Evolutionary conservation across 177 flowering plant species (phyloP).

Genomic region (Vitis hybrid): DNA sequence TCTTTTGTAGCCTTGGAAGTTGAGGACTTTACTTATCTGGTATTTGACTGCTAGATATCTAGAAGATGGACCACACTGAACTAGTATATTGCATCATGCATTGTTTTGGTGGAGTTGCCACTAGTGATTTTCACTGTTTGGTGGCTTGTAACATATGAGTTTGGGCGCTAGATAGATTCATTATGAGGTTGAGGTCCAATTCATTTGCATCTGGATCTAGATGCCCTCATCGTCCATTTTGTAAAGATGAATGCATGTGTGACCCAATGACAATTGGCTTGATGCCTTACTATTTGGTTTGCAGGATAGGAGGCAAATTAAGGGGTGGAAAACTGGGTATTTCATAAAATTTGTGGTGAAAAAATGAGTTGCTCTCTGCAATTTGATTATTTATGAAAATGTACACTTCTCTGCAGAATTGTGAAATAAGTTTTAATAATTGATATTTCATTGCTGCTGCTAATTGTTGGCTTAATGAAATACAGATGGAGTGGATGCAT

Average conservation of each 20-base stretch:
- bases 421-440: neutral
- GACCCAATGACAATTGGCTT: no score
- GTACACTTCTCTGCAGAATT: neutral
- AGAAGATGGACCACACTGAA: no score
- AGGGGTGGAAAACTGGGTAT: no score
- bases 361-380: no score
- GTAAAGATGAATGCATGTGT: no score
- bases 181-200: neutral
- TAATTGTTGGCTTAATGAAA: slow-evolving; percentile 7
- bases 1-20: neutral
- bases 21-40: neutral
- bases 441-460: neutral
- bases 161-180: neutral
- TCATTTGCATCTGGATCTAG: neutral
- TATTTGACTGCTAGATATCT: neutral
- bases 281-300: no score
- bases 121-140: neutral
- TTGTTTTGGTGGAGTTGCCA: neutral
- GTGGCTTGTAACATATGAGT: neutral
- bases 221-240: no score
- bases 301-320: no score
- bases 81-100: no score
- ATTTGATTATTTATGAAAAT: neutral
- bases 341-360: no score
- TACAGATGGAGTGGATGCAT: slow-evolving; percentile 92